Base-by-base conservation (phyloP, 164 flowering plant genomes). In the Brasenia schreberi region DNA sequence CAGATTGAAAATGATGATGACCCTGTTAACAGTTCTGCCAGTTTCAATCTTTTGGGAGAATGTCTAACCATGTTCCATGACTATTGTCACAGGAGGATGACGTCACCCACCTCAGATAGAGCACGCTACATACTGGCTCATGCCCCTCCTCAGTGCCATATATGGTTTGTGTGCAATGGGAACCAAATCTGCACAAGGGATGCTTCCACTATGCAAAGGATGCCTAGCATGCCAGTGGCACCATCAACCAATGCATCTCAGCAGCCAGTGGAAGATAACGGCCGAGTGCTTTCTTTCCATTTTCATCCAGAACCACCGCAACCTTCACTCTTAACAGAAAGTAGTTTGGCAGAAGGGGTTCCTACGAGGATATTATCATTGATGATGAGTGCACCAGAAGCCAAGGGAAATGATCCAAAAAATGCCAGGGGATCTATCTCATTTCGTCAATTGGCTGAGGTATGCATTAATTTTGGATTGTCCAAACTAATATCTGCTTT, bases 161-260 rank as follows among this genome's bases (percentile, higher is more conserved):
- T 92, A 68, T 81, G 81, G 81, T 90, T 92, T 74, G 63, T 87
- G 42, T 90, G 98, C 84, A 88, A 84, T 58, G 90, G 83, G 18
- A 65, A 53, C 65, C 89, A 80, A 43, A 83, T 92, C 19, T 67
- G 71, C 70, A 80, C 85, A 60, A 90, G 96, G 98, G 89, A 61
- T 11, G n/a, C 63, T n/a, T 61, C 27, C 33, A 7, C 27, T 61
- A 7, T 18, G 10, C 63, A 61, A 12, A 61, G 18, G 19, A 16
- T 61, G 63, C 33, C 10, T 2, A 61, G 19, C 27, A n/a, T 18
- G 12, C 11, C 63, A 1, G 9, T 23, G 33, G 19, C 18, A n/a
- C 63, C 63, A 23, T 18, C 63, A 18, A 18, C 11, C 23, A 61
- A 18, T 7, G n/a, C 63, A 58, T 33, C 56, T 49, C 16, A 9